These are phyloP conservation scores for Penicillium macrosclerotiorum DNA, from an alignment of 495 filamentous ascomycete genomes.

Conservation along the genomic window DNA sequence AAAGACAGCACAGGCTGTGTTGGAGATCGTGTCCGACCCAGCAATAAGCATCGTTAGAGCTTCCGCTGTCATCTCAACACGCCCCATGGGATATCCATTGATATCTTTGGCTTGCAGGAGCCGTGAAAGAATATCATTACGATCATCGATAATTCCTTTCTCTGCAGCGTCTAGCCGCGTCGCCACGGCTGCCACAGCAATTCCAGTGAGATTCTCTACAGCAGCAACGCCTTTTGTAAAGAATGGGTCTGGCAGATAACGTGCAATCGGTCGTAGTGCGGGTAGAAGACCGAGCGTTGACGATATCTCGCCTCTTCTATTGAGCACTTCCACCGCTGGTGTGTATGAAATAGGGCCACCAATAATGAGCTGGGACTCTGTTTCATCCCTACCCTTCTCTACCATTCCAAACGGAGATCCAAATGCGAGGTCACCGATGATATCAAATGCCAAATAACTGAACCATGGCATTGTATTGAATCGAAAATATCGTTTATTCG, in stretches of 20 bases:
- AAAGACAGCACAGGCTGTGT: slow-evolving; percentile 73
- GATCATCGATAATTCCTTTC: slow-evolving; percentile 28
- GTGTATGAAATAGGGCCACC: slow-evolving; percentile 28
- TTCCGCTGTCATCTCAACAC: slow-evolving; percentile 72
- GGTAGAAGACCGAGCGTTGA: slow-evolving; percentile 38
- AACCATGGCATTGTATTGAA: slow-evolving; percentile 79
- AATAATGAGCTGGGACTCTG: slow-evolving; percentile 37
- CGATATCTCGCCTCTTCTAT: slow-evolving; percentile 38
- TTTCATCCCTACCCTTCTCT: slow-evolving; percentile 41
- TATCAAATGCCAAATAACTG: slow-evolving; percentile 79
- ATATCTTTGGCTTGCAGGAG: slow-evolving; percentile 77
- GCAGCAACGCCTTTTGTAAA: slow-evolving; percentile 37
- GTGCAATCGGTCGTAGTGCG: slow-evolving; percentile 32
- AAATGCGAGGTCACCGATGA: slow-evolving; percentile 32
- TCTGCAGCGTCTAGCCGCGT: slow-evolving; percentile 58
- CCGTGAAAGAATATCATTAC: slow-evolving; percentile 71
- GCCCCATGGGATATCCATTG: slow-evolving; percentile 62
- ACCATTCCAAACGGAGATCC: slow-evolving; percentile 44
- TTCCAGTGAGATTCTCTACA: slow-evolving; percentile 37
- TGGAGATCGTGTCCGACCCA: slow-evolving; percentile 75
- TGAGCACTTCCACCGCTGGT: slow-evolving; percentile 38
- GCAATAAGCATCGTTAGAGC: slow-evolving; percentile 80
- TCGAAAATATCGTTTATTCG: slow-evolving; percentile 33
- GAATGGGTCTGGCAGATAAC: slow-evolving; percentile 40
- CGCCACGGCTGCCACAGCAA: slow-evolving; percentile 71